These are phyloP conservation scores for Fusarium camptoceras DNA, from an alignment of 2,329 filamentous ascomycete species.

Conservation along the genomic window DNA sequence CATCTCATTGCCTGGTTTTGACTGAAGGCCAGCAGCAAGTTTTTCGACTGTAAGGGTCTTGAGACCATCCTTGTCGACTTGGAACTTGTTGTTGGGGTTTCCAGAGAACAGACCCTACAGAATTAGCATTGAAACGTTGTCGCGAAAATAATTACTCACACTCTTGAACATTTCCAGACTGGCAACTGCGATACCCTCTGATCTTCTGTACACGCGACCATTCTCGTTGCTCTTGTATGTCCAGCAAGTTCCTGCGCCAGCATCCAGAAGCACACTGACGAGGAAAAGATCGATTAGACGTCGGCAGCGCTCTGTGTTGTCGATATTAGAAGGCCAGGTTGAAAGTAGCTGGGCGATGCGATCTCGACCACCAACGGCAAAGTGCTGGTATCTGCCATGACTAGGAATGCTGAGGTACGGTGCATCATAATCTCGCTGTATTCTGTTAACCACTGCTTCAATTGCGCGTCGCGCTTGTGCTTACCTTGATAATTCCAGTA, in stretches of 20 bases:
- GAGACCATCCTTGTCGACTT: slow-evolving; percentile 88
- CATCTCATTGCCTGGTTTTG: slow-evolving; percentile 81
- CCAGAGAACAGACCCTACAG: slow-evolving; percentile 83
- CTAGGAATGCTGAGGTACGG: slow-evolving; percentile 76
- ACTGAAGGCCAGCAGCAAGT: slow-evolving; percentile 86
- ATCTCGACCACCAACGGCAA: slow-evolving; percentile 81
- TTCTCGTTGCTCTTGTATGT: slow-evolving; percentile 93
- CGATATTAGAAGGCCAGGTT: slow-evolving; percentile 75
- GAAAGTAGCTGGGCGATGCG: slow-evolving; percentile 77
- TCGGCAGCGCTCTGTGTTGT: slow-evolving; percentile 78
- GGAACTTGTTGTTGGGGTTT: slow-evolving; percentile 81
- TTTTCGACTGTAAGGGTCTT: slow-evolving; percentile 77
- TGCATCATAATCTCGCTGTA: slow-evolving; percentile 66
- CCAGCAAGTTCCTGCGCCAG: slow-evolving; percentile 91
- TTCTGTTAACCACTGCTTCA: slow-evolving; percentile 12
- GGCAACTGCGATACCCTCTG: slow-evolving; percentile 85
- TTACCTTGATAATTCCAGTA: slow-evolving; percentile 93
- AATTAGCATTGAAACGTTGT: slow-evolving; percentile 30
- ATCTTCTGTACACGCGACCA: slow-evolving; percentile 82
- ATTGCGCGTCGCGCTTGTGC: neutral
- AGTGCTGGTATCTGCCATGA: slow-evolving; percentile 89
- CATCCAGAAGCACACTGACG: slow-evolving; percentile 83
- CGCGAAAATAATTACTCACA: slow-evolving; percentile 50
- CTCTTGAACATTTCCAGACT: slow-evolving; percentile 92
- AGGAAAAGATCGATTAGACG: slow-evolving; percentile 82